Percentiles rank a stretch among this genome's conserved stretches.
Evolutionary conservation across 148 eudicot species (phyloP).

Genomic region (Bassia scoparia): DNA sequence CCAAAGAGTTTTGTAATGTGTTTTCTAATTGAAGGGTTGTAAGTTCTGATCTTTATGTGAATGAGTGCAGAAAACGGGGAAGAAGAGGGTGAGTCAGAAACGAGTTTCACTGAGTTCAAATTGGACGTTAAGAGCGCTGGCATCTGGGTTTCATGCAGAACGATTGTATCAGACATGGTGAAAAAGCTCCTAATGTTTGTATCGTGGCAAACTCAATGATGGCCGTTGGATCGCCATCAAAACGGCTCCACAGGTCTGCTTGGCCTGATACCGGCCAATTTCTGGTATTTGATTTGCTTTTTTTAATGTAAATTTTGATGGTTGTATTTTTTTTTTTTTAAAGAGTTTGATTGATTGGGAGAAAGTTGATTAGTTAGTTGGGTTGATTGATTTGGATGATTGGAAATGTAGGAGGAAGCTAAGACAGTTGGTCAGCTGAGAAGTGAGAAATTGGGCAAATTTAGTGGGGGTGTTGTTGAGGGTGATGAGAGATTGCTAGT

Average conservation of each 20-base stretch:
- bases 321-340: slow-evolving; percentile 4
- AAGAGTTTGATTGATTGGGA: neutral
- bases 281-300: slow-evolving; percentile 35
- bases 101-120: slow-evolving; percentile 58
- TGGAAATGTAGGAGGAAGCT: slow-evolving; percentile 66
- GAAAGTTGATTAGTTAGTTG: neutral
- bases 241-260: slow-evolving; percentile 77
- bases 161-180: slow-evolving; percentile 85
- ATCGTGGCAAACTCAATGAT: slow-evolving; percentile 56
- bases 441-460: slow-evolving; percentile 71
- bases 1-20: neutral
- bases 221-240: slow-evolving; percentile 71
- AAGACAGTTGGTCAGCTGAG: slow-evolving; percentile 70
- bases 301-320: slow-evolving; percentile 1
- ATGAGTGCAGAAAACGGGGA: slow-evolving; percentile 40
- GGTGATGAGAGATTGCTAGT: slow-evolving; percentile 81
- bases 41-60: neutral
- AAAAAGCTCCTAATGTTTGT: slow-evolving; percentile 83
- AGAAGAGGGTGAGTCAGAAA: slow-evolving; percentile 44
- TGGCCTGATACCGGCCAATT: slow-evolving; percentile 87
- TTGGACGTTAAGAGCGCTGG: slow-evolving; percentile 60
- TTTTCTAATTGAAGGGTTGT: slow-evolving; percentile 1
- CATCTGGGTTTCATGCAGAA: slow-evolving; percentile 60
- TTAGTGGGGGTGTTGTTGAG: slow-evolving; percentile 77
- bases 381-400: slow-evolving; percentile 21